phyloP scores from a whole-genome alignment of 768 basidiomycete genomes.

The Psilocybe cubensis region DNA sequence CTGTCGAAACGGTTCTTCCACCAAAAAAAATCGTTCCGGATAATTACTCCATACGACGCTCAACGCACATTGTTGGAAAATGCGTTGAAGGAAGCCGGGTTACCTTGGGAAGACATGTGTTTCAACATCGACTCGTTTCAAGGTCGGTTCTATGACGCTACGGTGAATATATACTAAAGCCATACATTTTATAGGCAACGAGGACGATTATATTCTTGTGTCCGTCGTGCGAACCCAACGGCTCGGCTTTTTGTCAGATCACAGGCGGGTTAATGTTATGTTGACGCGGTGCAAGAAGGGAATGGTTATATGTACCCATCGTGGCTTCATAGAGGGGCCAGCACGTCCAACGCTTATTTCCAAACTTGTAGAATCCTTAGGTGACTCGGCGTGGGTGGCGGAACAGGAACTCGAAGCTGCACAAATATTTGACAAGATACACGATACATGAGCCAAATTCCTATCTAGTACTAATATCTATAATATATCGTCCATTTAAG shows the following conservation, averaged over 20 bases:
- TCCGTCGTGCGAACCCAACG: constrained; percentile 67
- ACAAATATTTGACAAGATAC: no score
- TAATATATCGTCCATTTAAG: no score
- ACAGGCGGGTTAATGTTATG: constrained; percentile 77
- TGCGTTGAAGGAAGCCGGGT: constrained; percentile 43
- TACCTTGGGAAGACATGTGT: constrained; percentile 62
- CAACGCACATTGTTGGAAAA: constrained; percentile 61
- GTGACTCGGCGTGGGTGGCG: constrained; percentile 9
- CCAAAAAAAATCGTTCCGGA: constrained; percentile 46
- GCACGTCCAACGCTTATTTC: constrained; percentile 37
- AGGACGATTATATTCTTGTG: constrained; percentile 72
- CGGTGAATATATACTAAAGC: no score
- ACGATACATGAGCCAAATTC: no score
- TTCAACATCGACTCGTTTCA: constrained; percentile 85
- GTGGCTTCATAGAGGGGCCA: constrained; percentile 48
- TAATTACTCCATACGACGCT: constrained; percentile 79
- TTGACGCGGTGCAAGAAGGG: constrained; percentile 68
- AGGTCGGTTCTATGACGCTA: constrained; percentile 56
- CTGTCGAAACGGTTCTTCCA: constrained; percentile 47
- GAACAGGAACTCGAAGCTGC: no score
- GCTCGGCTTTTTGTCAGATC: constrained; percentile 64
- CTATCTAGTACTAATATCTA: no score
- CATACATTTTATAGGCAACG: constrained; percentile 69
- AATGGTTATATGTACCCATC: constrained; percentile 67
- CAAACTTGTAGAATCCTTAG: constrained; percentile 27